A percentile compares a stretch with the other conserved stretches of the same genome.
Evolutionary conservation across 352 stramenopile species (phyloP).

Genomic region (Globisporangium lucens): DNA sequence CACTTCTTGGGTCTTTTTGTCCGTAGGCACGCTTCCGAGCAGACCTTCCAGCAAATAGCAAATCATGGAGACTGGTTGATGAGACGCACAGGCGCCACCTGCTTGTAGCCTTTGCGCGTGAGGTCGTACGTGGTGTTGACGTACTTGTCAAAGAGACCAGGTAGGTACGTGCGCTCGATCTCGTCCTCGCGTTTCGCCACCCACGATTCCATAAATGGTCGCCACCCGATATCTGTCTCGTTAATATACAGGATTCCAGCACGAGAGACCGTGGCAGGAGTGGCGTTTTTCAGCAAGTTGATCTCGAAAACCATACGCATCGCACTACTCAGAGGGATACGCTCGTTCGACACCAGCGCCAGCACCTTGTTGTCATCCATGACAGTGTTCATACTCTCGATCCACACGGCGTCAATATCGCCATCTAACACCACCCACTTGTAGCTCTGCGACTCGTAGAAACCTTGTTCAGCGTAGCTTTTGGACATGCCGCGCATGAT

Average conservation of each 20-base stretch:
- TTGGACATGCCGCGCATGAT: conserved; percentile 91
- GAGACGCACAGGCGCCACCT: conserved; percentile 91
- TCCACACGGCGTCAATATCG: conserved; percentile 89
- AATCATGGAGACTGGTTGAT: conserved; percentile 96
- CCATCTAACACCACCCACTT: conserved; percentile 89
- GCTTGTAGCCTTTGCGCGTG: conserved; percentile 94
- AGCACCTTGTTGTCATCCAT: conserved; percentile 98
- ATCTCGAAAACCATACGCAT: conserved; percentile 93
- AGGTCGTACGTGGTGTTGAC: conserved; percentile 93
- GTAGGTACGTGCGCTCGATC: conserved; percentile 90
- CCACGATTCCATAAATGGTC: conserved; percentile 97
- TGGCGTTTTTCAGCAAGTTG: conserved; percentile 88
- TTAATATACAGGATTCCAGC: conserved; percentile 90
- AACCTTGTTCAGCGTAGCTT: conserved; percentile 88
- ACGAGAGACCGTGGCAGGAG: conserved; percentile 79
- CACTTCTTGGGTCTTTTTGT: conserved; percentile 92
- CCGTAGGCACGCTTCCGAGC: conserved; percentile 69
- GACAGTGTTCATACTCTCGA: conserved; percentile 95
- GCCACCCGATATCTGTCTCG: conserved; percentile 92
- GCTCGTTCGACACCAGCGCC: conserved; percentile 89
- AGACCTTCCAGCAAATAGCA: conserved; percentile 96
- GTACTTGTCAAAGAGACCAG: conserved; percentile 95
- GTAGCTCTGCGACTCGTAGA: conserved; percentile 94
- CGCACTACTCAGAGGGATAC: conserved; percentile 73
- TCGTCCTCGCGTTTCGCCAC: conserved; percentile 89